Evolutionary conservation across 352 stramenopile genomes (phyloP), one percentile per base, ranked within the genome.

Genomic region (Globisporangium cylindrosporum): DNA sequence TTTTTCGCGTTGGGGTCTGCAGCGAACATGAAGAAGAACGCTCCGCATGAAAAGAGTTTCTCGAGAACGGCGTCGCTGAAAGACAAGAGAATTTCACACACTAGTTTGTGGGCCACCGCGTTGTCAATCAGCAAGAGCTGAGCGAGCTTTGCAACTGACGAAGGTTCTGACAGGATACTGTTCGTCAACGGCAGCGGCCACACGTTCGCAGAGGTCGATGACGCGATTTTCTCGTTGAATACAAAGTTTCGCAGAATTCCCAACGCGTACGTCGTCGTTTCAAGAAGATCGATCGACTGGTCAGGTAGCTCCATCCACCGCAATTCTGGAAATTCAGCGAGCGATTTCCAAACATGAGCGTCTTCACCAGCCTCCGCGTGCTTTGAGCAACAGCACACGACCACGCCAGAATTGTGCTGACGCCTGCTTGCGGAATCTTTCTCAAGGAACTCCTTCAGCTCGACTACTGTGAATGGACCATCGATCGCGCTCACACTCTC

Each of bases 291-390:
- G 41, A 92, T 76, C 3, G 83, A 73, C 51, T 91, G 76, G 24
- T 91, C 80, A 1, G 85, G 84, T 22, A 94, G 29, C 60, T 94
- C 84, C 74, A 93, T 88, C 86, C 86, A 94, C 8, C 86, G 82
- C n/a, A 94, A 60, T 62, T 94, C 84, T 10, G 86, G 84, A 20
- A 82, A 79, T 62, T 91, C 70, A 62, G 83, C 77, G 27, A 94
- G 79, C 1, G 72, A 73, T 22, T 80, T 83, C 86, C 86, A 94
- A 41, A 63, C 64, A 51, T 94, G 84, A 18, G 76, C 71, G 32
- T 70, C 51, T 10, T 55, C 61, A n/a, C 72, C 68, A 27, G 73
- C 62, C n/a, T 78, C 62, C 3, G 76, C 69, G 34, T 84, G 77
- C 14, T 77, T 74, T 1, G 84, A 88, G 66, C 86, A 94, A 58